These are phyloP conservation scores for Orbilia brochopaga DNA, from an alignment of 2,329 filamentous ascomycete species.

Conservation along the genomic window DNA sequence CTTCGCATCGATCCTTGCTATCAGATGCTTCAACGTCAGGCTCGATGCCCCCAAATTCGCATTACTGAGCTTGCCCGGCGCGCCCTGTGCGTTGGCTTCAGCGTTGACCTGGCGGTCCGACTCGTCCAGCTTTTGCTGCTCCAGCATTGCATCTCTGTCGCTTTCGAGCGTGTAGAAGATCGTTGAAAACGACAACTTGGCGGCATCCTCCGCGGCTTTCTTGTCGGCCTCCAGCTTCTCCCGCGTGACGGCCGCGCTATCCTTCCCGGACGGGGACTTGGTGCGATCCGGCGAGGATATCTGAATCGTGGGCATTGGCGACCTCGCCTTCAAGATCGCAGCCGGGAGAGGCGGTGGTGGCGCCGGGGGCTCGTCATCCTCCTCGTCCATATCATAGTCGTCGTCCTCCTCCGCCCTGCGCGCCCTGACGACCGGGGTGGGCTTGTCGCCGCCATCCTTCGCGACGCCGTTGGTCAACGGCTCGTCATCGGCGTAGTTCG, in stretches of 20 bases:
- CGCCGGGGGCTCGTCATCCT: slow-evolving; percentile 64
- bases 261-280: slow-evolving; percentile 63
- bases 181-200: slow-evolving; percentile 87
- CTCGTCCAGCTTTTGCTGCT: slow-evolving; percentile 95
- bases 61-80: slow-evolving; percentile 78
- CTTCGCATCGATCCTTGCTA: slow-evolving; percentile 92
- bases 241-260: slow-evolving; percentile 71
- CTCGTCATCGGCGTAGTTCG: slow-evolving; percentile 49
- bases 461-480: slow-evolving; percentile 46
- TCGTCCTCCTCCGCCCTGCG: slow-evolving; percentile 74
- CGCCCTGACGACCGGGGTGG: slow-evolving; percentile 50
- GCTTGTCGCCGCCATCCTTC: slow-evolving; percentile 47
- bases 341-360: slow-evolving; percentile 62
- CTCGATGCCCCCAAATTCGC: slow-evolving; percentile 95
- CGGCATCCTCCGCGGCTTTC: slow-evolving; percentile 85
- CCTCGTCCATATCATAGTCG: slow-evolving; percentile 69
- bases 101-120: slow-evolving; percentile 95
- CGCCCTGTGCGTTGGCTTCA: slow-evolving; percentile 66
- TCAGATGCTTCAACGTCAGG: slow-evolving; percentile 93
- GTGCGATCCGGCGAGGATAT: slow-evolving; percentile 67
- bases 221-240: slow-evolving; percentile 93
- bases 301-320: slow-evolving; percentile 70
- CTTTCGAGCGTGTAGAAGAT: slow-evolving; percentile 95
- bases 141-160: slow-evolving; percentile 93
- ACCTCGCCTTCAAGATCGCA: slow-evolving; percentile 60